These are phyloP conservation scores for Penicillium sp. DNA, from an alignment of 2,329 filamentous ascomycete species.

Conservation along the genomic window DNA sequence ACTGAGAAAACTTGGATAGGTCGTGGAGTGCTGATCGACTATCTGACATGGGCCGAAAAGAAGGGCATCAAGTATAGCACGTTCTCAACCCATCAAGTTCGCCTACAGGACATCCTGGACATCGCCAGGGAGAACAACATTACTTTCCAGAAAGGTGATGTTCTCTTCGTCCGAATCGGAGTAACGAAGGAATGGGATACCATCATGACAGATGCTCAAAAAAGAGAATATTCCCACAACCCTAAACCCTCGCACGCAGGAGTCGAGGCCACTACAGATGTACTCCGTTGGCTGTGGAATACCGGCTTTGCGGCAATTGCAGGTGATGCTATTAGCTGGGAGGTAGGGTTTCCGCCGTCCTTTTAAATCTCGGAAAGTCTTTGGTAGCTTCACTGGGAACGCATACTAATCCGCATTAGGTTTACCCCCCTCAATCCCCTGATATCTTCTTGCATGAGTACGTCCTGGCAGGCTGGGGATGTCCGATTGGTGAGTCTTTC, in stretches of 20 bases:
- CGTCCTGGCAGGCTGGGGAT: constrained; percentile 55
- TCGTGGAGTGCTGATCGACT: constrained; percentile 57
- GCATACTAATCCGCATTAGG: constrained; percentile 24
- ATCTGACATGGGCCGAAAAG: constrained; percentile 48
- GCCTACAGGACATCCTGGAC: constrained; percentile 38
- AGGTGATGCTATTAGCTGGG: constrained; percentile 59
- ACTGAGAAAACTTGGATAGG: constrained; percentile 32
- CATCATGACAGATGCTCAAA: constrained; percentile 37
- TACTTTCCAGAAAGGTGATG: constrained; percentile 54
- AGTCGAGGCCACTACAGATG: constrained; percentile 52
- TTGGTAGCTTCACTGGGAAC: neutral
- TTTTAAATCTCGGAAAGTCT: neutral
- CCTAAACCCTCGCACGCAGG: constrained; percentile 49
- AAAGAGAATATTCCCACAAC: constrained; percentile 36
- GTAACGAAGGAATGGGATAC: constrained; percentile 47
- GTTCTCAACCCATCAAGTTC: constrained; percentile 46
- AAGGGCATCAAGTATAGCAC: constrained; percentile 44
- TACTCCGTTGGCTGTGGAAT: constrained; percentile 62
- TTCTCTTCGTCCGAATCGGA: constrained; percentile 54
- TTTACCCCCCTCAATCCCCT: constrained; percentile 46
- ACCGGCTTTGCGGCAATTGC: constrained; percentile 59
- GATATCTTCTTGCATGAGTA: constrained; percentile 51
- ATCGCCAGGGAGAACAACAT: constrained; percentile 48
- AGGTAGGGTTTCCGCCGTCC: constrained; percentile 39
- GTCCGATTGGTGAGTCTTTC: constrained; percentile 48